Conservation (phyloP, 208 protist genomes). For the Herpetomonas samuelpessoai region DNA sequence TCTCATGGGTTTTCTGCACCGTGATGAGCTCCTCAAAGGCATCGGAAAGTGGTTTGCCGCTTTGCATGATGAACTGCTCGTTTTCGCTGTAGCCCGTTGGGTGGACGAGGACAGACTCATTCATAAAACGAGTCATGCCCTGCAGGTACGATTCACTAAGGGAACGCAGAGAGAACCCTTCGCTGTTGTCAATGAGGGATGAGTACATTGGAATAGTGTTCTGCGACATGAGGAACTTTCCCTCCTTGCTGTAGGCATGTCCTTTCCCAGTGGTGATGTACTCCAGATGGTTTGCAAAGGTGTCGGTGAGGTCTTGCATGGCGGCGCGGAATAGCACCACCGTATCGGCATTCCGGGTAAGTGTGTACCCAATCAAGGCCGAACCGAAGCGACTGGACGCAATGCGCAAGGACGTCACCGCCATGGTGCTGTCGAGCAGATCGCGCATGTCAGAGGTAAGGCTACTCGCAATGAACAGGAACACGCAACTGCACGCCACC, state of each 20-base stretch:
- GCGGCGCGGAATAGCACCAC: not conserved
- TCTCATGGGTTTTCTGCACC: constrained; percentile 5
- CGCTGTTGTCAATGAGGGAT: not conserved
- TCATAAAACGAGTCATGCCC: constrained; percentile 11
- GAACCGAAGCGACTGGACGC: constrained; percentile 2
- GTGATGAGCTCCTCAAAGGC: not conserved
- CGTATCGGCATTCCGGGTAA: not conserved
- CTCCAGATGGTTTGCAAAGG: not conserved
- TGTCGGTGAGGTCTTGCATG: not conserved
- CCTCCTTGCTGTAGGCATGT: not conserved
- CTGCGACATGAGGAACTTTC: constrained; percentile 7
- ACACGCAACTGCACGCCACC: not conserved
- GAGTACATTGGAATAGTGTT: constrained; percentile 12
- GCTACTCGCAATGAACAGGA: constrained; percentile 1
- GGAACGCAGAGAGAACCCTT: constrained; percentile 7
- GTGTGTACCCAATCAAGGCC: constrained; percentile 4
- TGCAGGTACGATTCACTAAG: constrained; percentile 12
- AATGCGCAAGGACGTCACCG: not conserved
- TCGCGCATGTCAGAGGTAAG: not conserved
- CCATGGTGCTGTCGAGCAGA: not conserved
- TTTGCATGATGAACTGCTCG: constrained; percentile 6
- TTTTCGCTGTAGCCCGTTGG: constrained; percentile 1
- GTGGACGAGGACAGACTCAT: constrained; percentile 2
- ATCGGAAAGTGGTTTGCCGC: not conserved
- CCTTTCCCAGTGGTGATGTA: constrained; percentile 3